Conservation (phyloP, 192 early-diverging fungal species). For the Coemansia sp. region DNA sequence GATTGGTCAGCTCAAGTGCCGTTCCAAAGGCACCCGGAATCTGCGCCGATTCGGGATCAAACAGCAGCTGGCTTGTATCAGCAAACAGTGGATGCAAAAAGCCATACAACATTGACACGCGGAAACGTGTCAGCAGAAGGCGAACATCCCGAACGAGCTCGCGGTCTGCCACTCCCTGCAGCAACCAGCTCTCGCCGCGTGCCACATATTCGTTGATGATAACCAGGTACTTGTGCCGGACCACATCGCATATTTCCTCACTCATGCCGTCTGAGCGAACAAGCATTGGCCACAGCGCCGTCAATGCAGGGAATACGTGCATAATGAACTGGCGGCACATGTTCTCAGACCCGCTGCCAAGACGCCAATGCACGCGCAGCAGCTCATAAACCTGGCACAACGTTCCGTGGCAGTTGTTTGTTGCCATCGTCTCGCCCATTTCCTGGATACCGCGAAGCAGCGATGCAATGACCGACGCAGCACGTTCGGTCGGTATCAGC, state of each 20-base stretch:
- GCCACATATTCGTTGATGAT: slow-evolving; percentile 47
- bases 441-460: slow-evolving; percentile 56
- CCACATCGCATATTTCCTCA: slow-evolving; percentile 48
- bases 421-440: slow-evolving; percentile 38
- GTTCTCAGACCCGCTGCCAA: slow-evolving; percentile 41
- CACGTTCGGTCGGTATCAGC: slow-evolving; percentile 64
- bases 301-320: slow-evolving; percentile 49
- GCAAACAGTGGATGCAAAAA: slow-evolving; percentile 43
- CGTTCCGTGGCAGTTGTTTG: slow-evolving; percentile 77
- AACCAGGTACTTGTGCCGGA: slow-evolving; percentile 45
- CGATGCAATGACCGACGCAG: slow-evolving; percentile 41
- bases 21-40: slow-evolving; percentile 42
- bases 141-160: slow-evolving; percentile 11
- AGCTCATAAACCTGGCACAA: slow-evolving; percentile 73
- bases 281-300: slow-evolving; percentile 34
- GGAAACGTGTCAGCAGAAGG: slow-evolving; percentile 43
- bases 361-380: slow-evolving; percentile 62
- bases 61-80: slow-evolving; percentile 7
- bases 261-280: slow-evolving; percentile 10
- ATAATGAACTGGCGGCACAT: slow-evolving; percentile 51
- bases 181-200: slow-evolving; percentile 40
- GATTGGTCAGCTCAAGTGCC: slow-evolving; percentile 31
- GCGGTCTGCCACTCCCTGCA: slow-evolving; percentile 15
- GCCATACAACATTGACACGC: slow-evolving; percentile 43
- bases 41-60: slow-evolving; percentile 16